These are phyloP conservation scores for Thymus quinquecostatus DNA, from an alignment of 257 asterid genomes.

Conservation along the genomic window DNA sequence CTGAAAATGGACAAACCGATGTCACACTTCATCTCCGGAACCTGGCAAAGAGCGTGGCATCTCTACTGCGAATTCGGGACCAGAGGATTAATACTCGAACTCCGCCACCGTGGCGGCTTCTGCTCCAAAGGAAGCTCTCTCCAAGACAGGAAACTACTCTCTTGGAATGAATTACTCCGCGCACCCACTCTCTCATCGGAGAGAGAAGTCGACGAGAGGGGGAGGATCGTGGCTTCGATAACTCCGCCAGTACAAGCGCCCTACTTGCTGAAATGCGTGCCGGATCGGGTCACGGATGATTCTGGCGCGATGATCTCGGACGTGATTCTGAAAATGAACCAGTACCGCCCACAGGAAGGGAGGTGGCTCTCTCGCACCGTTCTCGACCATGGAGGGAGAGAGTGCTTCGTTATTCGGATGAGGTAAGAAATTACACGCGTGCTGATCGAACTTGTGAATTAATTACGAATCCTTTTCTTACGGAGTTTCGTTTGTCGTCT, in stretches of 20 bases:
- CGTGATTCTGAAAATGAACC: slow-evolving; percentile 78
- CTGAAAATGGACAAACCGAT: slow-evolving; percentile 65
- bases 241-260: slow-evolving; percentile 94
- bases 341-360: slow-evolving; percentile 85
- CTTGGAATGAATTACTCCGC: slow-evolving; percentile 84
- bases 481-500: slow-evolving; percentile 8
- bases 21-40: slow-evolving; percentile 46
- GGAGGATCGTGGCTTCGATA: slow-evolving; percentile 61
- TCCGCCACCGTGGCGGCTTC: slow-evolving; percentile 58
- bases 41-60: slow-evolving; percentile 76
- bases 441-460: background rate
- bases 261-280: slow-evolving; percentile 83
- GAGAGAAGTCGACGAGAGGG: slow-evolving; percentile 49
- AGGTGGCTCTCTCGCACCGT: slow-evolving; percentile 93
- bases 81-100: slow-evolving; percentile 70
- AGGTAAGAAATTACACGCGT: slow-evolving; percentile 47
- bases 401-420: slow-evolving; percentile 81
- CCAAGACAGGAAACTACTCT: slow-evolving; percentile 46
- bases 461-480: background rate
- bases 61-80: slow-evolving; percentile 89
- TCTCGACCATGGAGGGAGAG: slow-evolving; percentile 89
- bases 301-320: slow-evolving; percentile 95
- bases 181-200: slow-evolving; percentile 68
- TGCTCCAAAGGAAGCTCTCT: slow-evolving; percentile 64
- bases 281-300: slow-evolving; percentile 90